Evolutionary conservation across 768 basidiomycete species (phyloP).

Genomic region (Lentinula sp.): DNA sequence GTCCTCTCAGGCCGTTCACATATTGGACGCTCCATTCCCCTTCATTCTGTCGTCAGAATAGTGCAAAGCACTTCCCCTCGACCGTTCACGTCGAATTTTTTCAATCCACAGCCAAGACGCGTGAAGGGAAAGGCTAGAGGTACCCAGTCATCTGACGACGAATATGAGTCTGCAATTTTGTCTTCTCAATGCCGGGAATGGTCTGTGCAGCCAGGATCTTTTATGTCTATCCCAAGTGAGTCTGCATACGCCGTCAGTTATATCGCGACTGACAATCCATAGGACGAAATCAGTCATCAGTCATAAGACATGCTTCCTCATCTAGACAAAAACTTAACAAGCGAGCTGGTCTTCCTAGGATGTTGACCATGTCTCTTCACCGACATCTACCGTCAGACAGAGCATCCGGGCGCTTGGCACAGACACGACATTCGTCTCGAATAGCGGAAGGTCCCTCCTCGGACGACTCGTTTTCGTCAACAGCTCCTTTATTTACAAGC

Average conservation of each 20-base stretch:
- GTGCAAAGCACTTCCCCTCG: constrained; percentile 23
- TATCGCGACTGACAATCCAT: neutral
- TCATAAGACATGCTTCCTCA: neutral
- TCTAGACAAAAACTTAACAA: neutral
- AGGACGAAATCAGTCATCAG: neutral
- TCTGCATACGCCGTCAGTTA: neutral
- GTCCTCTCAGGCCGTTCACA: constrained; percentile 32
- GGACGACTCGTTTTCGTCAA: neutral
- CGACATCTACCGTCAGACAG: neutral
- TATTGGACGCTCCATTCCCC: constrained; percentile 17
- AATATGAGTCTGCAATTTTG: constrained; percentile 24
- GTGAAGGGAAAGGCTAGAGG: constrained; percentile 51
- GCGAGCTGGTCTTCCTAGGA: neutral
- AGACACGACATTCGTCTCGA: constrained; percentile 21
- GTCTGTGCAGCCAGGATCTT: constrained; percentile 38
- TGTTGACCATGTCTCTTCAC: neutral
- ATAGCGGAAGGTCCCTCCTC: constrained; percentile 8
- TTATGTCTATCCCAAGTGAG: constrained; percentile 45
- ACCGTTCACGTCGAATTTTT: constrained; percentile 41
- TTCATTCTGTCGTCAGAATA: constrained; percentile 20
- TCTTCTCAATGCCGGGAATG: constrained; percentile 35
- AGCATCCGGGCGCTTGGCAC: neutral
- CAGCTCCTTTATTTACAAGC: neutral
- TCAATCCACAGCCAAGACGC: constrained; percentile 45
- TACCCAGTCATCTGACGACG: constrained; percentile 17